phyloP scores from a whole-genome alignment of 23 red algal genomes.

The Pyropia haitanensis region DNA sequence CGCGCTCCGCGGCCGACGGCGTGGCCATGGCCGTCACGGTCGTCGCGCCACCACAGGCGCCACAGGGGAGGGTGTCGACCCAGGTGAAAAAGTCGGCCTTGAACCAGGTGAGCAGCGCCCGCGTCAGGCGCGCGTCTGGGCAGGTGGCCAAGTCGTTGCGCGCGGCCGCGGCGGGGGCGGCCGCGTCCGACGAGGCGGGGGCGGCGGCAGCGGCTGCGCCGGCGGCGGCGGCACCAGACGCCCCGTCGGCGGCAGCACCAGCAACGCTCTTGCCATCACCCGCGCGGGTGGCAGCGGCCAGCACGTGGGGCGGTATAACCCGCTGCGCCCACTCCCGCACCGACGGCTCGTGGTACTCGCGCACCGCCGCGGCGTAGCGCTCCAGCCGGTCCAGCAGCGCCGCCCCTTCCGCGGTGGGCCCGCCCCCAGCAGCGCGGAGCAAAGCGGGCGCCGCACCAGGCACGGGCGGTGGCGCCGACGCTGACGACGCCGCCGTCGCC shows the following conservation, averaged over 20 bases:
- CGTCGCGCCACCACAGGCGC: conserved; percentile 35
- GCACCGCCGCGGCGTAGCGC: conserved; percentile 13
- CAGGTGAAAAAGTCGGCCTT: conserved; percentile 55
- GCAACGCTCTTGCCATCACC: not conserved
- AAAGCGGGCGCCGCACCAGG: too few relatives aligned
- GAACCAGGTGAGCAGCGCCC: conserved; percentile 58
- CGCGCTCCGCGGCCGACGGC: conserved; percentile 20
- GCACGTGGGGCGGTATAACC: conserved; percentile 6
- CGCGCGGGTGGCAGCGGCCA: not conserved
- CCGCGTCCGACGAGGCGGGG: too few relatives aligned
- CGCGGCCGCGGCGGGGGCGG: too few relatives aligned
- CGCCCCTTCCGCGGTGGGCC: too few relatives aligned
- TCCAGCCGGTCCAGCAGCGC: conserved; percentile 14
- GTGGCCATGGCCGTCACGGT: conserved; percentile 4
- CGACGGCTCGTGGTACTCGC: conserved; percentile 15
- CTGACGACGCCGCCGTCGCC: too few relatives aligned
- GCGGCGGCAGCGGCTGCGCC: too few relatives aligned
- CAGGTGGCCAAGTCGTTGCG: conserved; percentile 12
- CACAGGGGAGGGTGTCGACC: conserved; percentile 51
- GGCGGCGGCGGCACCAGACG: too few relatives aligned
- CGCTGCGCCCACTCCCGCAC: conserved; percentile 14
- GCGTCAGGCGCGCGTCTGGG: conserved; percentile 14
- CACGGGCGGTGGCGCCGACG: too few relatives aligned
- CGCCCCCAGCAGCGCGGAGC: too few relatives aligned
- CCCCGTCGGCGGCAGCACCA: too few relatives aligned